Conservation (phyloP, 2,329 filamentous ascomycete species). For the Xylaria sp. region DNA sequence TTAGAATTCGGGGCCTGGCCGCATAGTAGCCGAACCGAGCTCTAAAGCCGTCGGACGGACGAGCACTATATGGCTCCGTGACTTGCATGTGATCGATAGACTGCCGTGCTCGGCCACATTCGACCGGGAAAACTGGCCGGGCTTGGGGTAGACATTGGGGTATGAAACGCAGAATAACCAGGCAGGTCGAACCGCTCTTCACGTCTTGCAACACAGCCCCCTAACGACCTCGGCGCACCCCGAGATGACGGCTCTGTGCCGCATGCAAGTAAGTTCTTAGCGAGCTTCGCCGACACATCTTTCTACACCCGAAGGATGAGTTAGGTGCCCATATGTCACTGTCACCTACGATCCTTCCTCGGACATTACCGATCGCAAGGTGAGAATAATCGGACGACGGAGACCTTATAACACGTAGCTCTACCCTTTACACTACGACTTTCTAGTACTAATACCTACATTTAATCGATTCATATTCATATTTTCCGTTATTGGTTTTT, state of each 20-base stretch:
- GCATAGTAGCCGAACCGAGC: background rate
- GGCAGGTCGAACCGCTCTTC: background rate
- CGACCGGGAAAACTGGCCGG: background rate
- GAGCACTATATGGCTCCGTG: background rate
- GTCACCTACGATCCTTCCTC: conserved; percentile 12
- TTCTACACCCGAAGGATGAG: conserved; percentile 22
- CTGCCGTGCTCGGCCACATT: background rate
- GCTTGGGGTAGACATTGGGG: background rate
- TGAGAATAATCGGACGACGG: background rate
- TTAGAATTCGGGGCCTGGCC: background rate
- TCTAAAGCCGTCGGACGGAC: background rate
- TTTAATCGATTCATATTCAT: background rate
- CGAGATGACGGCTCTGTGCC: background rate
- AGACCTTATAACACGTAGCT: background rate
- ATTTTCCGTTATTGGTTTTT: too few relatives aligned
- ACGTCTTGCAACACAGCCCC: background rate
- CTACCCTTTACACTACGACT: background rate
- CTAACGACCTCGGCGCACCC: background rate
- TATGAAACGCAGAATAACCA: background rate
- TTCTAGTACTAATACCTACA: background rate
- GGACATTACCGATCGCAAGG: conserved; percentile 24
- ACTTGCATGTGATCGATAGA: background rate
- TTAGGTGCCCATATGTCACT: conserved; percentile 10
- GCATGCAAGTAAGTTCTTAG: conserved; percentile 9
- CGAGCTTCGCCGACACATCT: background rate